Base-by-base conservation (phyloP, 164 flowering plant genomes). In the Annona squamosa region DNA sequence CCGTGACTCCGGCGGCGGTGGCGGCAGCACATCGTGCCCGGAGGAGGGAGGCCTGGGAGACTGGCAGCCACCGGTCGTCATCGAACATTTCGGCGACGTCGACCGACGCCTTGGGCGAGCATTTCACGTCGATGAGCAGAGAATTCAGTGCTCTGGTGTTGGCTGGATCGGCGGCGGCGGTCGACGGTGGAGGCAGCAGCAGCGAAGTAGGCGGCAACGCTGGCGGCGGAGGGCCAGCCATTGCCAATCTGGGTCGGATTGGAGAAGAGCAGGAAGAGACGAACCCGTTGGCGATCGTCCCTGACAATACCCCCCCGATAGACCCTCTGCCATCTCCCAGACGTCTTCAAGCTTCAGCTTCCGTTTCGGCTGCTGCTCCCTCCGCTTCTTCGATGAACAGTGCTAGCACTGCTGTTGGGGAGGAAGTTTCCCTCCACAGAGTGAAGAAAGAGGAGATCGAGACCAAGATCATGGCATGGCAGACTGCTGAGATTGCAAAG, bases 361-460 rank as follows among this genome's bases (percentile, higher is more conserved):
- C 16, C 1, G 37, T 26, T 26, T 26, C 37, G 1, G 63, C n/a
- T 59, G 3, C 2, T 3, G 44, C 42, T 18, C 42, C 3, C 5
- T 5, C 12, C 3, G 44, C 45, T 4, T 41, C 44, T 19, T 66
- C 68, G 4, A 41, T 45, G 57, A 17, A 77, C 1, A 18, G 73
- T 1, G 5, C 48, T 63, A 69, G 2, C 48, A 42, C 45, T 44
- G 64, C 47, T 12, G 5, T 56, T 4, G 63, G 52, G 9, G 79
- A 75, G 26, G 87, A 79, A 56, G 78, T 82, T 16, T 80, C 91
- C 45, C 79, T 90, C 76, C 85, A 86, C 52, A 81, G 84, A 64
- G 98, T 95, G 91, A 92, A 89, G 87, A 86, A 81, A 63, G 98
- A 91, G 72, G 99, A 95, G 83, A 88, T 83, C 46, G 99, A 92